A percentile compares a stretch with the other conserved stretches of the same genome.
These are phyloP conservation scores for Fusarium sp. DNA, from an alignment of 2,329 filamentous ascomycete genomes.

Conservation along the genomic window DNA sequence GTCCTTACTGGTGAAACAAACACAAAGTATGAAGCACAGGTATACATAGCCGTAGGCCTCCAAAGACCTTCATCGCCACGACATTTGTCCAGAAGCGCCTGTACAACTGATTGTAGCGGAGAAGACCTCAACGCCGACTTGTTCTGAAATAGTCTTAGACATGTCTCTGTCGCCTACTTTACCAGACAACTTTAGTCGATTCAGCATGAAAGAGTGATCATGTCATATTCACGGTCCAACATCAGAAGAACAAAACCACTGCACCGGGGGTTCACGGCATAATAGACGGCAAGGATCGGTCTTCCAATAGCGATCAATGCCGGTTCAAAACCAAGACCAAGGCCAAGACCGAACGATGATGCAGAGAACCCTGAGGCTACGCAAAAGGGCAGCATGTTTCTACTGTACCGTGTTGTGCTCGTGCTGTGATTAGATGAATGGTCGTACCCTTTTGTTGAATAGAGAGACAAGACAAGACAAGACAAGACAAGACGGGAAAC, in stretches of 20 bases:
- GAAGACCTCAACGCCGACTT: background rate
- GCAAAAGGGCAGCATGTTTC: constrained; percentile 26
- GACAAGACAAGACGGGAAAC: constrained; percentile 41
- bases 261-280: constrained; percentile 27
- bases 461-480: constrained; percentile 38
- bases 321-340: constrained; percentile 24
- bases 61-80: constrained; percentile 18
- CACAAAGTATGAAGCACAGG: constrained; percentile 23
- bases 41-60: constrained; percentile 31
- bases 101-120: constrained; percentile 14
- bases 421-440: background rate
- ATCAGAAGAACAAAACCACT: constrained; percentile 18
- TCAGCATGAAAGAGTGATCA: background rate
- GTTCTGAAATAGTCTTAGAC: constrained; percentile 29
- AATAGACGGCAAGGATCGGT: constrained; percentile 12
- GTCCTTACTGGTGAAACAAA: constrained; percentile 36
- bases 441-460: constrained; percentile 12
- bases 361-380: constrained; percentile 37
- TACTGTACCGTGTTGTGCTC: constrained; percentile 4
- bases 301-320: constrained; percentile 10
- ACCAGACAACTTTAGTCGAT: constrained; percentile 4
- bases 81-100: constrained; percentile 11
- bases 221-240: constrained; percentile 1
- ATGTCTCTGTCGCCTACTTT: constrained; percentile 16
- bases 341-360: constrained; percentile 34